Evolutionary conservation across 2,329 filamentous ascomycete species (phyloP).

Genomic region (Amauroascus niger): DNA sequence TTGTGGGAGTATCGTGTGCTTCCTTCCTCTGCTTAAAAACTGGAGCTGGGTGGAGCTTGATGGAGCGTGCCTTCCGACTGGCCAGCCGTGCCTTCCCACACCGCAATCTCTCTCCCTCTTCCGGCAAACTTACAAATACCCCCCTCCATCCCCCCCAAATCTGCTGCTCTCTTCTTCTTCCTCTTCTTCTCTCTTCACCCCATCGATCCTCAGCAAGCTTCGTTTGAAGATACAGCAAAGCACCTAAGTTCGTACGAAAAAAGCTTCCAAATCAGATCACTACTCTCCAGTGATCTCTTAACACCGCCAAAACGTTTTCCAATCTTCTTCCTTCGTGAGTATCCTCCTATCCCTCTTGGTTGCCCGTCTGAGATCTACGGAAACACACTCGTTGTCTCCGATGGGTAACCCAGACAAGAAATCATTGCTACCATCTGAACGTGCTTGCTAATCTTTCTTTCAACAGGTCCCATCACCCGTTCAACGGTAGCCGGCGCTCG

Average conservation of each 20-base stretch:
- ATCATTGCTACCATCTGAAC: slow-evolving; percentile 9
- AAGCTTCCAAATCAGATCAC: slow-evolving; percentile 17
- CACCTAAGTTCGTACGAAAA: slow-evolving; percentile 1
- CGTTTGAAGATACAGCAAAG: slow-evolving; percentile 1
- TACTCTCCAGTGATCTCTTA: slow-evolving; percentile 47
- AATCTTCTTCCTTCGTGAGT: slow-evolving; percentile 94
- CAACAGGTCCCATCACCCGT: slow-evolving; percentile 79
- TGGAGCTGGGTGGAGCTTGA: background rate
- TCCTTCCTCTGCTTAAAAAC: too few species aligned
- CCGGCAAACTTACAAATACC: slow-evolving; percentile 11
- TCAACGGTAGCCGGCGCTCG: slow-evolving; percentile 92
- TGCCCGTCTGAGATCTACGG: background rate
- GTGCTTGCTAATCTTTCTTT: slow-evolving; percentile 21
- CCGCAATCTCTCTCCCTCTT: background rate
- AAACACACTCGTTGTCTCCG: background rate
- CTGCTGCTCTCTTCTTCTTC: slow-evolving; percentile 4
- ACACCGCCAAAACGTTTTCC: slow-evolving; percentile 90
- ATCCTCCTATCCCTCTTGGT: background rate
- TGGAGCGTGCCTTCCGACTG: slow-evolving; percentile 8
- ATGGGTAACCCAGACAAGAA: too few species aligned
- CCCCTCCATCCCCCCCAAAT: background rate
- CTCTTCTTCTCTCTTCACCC: slow-evolving; percentile 9
- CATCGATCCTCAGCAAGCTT: slow-evolving; percentile 6
- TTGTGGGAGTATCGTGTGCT: too few species aligned
- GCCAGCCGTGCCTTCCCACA: background rate